These are phyloP conservation scores for Pulveroboletus ravenelii DNA, from an alignment of 768 basidiomycete genomes.

Conservation along the genomic window DNA sequence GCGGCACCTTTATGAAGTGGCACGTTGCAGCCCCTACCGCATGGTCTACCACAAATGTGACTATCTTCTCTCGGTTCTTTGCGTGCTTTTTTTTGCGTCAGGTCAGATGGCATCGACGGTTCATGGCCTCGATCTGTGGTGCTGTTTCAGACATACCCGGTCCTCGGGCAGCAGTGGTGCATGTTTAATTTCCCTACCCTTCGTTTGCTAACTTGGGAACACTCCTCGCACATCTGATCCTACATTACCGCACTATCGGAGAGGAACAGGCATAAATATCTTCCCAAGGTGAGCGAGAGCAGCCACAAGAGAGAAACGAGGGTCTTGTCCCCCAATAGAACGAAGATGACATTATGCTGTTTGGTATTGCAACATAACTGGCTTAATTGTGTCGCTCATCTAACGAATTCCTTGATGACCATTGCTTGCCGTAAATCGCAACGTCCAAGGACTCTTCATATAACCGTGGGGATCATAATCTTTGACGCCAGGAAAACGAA, in stretches of 20 bases:
- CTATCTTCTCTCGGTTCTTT: not conserved
- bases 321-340: not conserved
- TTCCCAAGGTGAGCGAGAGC: not conserved
- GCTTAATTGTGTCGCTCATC: not conserved
- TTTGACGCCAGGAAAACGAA: not conserved
- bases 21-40: constrained; percentile 3
- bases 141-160: not conserved
- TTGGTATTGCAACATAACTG: not conserved
- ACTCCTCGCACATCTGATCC: not conserved
- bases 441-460: constrained; percentile 54
- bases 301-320: not conserved
- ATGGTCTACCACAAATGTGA: constrained; percentile 7
- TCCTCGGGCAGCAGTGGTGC: constrained; percentile 8
- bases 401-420: not conserved
- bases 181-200: not conserved
- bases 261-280: not conserved
- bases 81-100: not conserved
- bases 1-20: not conserved
- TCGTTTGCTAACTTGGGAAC: not conserved
- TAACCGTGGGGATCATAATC: constrained; percentile 33
- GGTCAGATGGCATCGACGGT: not conserved
- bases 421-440: constrained; percentile 31
- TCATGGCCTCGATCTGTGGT: not conserved
- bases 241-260: not conserved
- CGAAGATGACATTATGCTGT: not conserved